Evolutionary conservation across 257 asterid species (phyloP), one percentile per base, ranked within the genome.

Genomic region (Vinca minor): DNA sequence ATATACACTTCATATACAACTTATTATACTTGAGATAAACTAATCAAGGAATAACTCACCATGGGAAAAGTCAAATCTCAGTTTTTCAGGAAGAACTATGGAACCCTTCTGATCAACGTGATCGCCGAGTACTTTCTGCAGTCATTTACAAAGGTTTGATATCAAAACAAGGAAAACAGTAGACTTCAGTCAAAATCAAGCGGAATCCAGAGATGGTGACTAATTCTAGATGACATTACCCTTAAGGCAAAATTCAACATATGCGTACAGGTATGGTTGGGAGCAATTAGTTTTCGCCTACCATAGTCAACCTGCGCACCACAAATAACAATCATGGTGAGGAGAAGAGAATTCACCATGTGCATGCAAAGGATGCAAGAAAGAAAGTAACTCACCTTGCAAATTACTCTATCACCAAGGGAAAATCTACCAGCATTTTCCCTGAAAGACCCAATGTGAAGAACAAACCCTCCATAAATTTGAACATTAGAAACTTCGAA

Each of bases 41-140:
- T 5, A 66, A 36, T 38, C 52, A 8, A n/a, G 36, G 46, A 68
- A 23, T 56, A 65, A 69, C 89, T 82, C 65, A 88, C 98, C 98
- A 65, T 88, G 98, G 64, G 98, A 91, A 79, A 93, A 93, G 83
- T 93, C 99, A 42, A 70, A 93, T 86, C 99, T 89, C 86, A 93
- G 76, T 77, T 93, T 93, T 77, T 87, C 97, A 65, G 97, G 92
- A 78, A 93, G 97, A 73, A 93, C 99, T 45, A 93, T 89, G 74
- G 99, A 93, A 54, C 99, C 99, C 81, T 89, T 93, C 85, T 93
- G 99, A 82, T 93, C 96, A 75, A 93, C 86, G 74, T 93, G 97
- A 67, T 78, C 76, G 32, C 99, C 99, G 48, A 93, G 97, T 53
- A 93, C 94, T 80, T 89, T 88, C 99, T 89, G 92, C 83, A 82